Base-by-base conservation (phyloP, 257 asterid species). In the Capsicum baccatum region DNA sequence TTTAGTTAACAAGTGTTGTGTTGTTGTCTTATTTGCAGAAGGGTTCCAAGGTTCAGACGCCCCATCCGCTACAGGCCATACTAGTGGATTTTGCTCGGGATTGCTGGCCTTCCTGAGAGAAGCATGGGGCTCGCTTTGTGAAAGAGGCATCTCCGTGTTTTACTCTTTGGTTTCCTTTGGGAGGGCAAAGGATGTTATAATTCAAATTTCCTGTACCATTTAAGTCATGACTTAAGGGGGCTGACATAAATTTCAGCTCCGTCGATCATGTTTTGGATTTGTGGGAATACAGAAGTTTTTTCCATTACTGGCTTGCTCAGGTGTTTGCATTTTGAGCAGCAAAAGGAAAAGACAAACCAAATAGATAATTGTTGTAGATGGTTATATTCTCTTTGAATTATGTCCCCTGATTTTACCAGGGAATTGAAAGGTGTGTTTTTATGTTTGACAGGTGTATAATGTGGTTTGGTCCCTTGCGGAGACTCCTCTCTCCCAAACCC, bases 51-150 rank as follows among this genome's bases (percentile, higher is more conserved):
- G 90, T 87, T 52, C 81, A 91, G 92, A 82, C 90, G 87, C 58
- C 90, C 92, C 5, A 80, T 66, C 83, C 95, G 94, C 82, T 92
- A 92, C 90, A 87, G 85, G 52, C 94, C 95, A 44, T 92, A 92
- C 88, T 92, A 81, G 86, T 85, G 83, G 47, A 68, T 11, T 62
- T 67, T 42, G 62, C 57, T 67, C 10, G 1, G 50, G 59, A 80
- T 62, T 76, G 56, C 48, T 64, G 81, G 80, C 80, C 88, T 67
- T 86, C 88, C 87, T 4, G 26, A 54, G 60, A 57, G 59, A n/a
- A 48, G 54, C 79, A 63, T 59, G 21, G 81, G 64, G 56, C 79
- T 71, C 35, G 59, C 59, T 21, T 42, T 15, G 79, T 35, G 56
- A 76, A 42, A 67, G 79, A 68, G n/a, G 62, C 58, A n/a, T 62